These are phyloP conservation scores for Epichloe elymi DNA, from an alignment of 2,329 filamentous ascomycete species.

Conservation along the genomic window DNA sequence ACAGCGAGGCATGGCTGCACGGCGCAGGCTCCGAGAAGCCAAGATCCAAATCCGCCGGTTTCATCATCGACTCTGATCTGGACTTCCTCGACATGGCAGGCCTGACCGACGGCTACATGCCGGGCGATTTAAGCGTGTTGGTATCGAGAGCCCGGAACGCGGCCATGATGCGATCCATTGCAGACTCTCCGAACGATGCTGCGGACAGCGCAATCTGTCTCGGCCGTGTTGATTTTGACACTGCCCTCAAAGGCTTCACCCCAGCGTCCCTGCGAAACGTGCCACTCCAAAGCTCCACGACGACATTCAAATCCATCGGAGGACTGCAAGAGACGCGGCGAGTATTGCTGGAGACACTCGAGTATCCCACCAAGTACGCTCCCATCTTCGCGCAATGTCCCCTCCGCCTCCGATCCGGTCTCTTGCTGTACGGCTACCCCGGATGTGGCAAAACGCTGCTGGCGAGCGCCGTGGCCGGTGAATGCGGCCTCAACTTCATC, in stretches of 20 bases:
- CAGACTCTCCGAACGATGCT: slow-evolving; percentile 32
- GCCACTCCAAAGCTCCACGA: slow-evolving; percentile 82
- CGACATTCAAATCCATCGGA: slow-evolving; percentile 84
- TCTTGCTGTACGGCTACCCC: slow-evolving; percentile 87
- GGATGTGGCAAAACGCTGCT: slow-evolving; percentile 95
- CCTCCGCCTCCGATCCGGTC: slow-evolving; percentile 80
- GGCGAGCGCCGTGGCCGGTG: slow-evolving; percentile 90
- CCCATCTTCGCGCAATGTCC: slow-evolving; percentile 96
- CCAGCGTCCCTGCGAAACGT: slow-evolving; percentile 91
- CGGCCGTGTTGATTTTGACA: slow-evolving; percentile 63
- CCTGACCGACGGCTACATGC: slow-evolving; percentile 95
- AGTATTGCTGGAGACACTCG: slow-evolving; percentile 84
- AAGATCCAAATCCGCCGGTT: slow-evolving; percentile 39
- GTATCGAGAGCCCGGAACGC: slow-evolving; percentile 83
- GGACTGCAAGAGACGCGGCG: slow-evolving; percentile 76
- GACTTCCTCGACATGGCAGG: slow-evolving; percentile 90
- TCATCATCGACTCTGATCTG: slow-evolving; percentile 60
- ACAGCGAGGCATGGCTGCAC: slow-evolving; percentile 61
- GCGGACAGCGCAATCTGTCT: slow-evolving; percentile 46
- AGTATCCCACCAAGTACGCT: slow-evolving; percentile 95
- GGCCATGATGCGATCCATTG: slow-evolving; percentile 74
- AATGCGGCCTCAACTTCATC: slow-evolving; percentile 97
- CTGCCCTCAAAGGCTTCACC: slow-evolving; percentile 81
- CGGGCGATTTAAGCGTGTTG: slow-evolving; percentile 77
- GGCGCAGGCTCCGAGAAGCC: slow-evolving; percentile 40